Evolutionary conservation across 2,329 filamentous ascomycete species (phyloP).

Genomic region (Stylonectria norvegica): DNA sequence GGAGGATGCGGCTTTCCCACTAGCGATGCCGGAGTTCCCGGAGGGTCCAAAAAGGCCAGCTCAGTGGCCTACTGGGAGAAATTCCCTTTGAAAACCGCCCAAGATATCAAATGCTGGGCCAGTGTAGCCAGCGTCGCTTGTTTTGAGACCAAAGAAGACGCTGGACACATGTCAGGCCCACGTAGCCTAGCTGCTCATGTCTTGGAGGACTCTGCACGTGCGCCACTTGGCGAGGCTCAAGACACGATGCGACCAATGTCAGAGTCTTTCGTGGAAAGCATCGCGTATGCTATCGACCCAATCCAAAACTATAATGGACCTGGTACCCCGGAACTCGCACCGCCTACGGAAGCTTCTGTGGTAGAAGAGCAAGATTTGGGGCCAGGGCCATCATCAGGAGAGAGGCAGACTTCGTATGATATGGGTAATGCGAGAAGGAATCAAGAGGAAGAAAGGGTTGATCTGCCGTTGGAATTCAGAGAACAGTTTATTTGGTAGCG

Average conservation of each 20-base stretch:
- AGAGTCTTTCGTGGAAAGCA: background rate
- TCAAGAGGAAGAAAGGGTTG: background rate
- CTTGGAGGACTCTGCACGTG: background rate
- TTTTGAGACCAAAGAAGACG: background rate
- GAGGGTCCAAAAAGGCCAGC: background rate
- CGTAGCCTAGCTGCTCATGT: background rate
- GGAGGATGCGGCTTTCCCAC: background rate
- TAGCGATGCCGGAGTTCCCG: background rate
- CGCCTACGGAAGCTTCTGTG: background rate
- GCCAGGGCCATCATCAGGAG: background rate
- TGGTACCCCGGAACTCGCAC: background rate
- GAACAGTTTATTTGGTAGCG: conserved; percentile 2
- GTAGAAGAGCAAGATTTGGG: background rate
- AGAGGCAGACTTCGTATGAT: background rate
- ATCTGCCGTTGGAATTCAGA: background rate
- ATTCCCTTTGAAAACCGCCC: conserved; percentile 1
- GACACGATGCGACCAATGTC: background rate
- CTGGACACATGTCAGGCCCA: too few relatives aligned
- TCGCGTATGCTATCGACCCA: background rate
- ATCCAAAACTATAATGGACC: background rate
- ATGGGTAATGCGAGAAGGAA: background rate
- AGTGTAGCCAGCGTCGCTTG: background rate
- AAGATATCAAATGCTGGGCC: conserved; percentile 1
- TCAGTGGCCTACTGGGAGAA: conserved; percentile 3
- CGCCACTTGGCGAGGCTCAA: background rate